A percentile compares a stretch with the other conserved stretches of the same genome.
phyloP scores from a whole-genome alignment of 352 stramenopile genomes.

The Phytophthora europaea region DNA sequence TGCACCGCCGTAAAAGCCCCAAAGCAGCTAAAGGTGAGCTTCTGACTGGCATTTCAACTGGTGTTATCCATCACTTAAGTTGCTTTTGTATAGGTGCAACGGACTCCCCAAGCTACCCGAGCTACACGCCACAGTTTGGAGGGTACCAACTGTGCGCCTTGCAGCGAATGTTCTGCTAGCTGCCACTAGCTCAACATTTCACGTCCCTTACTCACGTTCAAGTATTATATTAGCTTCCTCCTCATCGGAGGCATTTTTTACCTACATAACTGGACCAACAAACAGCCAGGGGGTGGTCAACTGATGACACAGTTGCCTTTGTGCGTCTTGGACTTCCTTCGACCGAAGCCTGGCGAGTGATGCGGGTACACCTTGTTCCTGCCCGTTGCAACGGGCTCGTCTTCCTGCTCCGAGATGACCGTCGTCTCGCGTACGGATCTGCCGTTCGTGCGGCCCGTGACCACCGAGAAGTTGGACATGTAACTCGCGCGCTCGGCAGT shows the following conservation, averaged over 20 bases:
- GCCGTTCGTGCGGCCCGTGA: constrained; percentile 52
- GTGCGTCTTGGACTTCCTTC: constrained; percentile 38
- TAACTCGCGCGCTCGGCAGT: constrained; percentile 66
- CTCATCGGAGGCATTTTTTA: constrained; percentile 20
- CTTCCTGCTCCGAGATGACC: constrained; percentile 76
- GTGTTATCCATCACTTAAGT: not conserved
- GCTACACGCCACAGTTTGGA: constrained; percentile 11
- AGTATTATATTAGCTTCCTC: constrained; percentile 29
- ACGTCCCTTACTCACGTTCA: constrained; percentile 2
- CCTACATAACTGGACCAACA: constrained; percentile 18
- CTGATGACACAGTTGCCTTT: constrained; percentile 54
- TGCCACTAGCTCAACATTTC: not conserved
- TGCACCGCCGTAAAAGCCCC: constrained; percentile 10
- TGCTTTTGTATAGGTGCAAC: constrained; percentile 4
- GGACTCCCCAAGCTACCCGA: constrained; percentile 15
- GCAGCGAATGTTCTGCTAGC: constrained; percentile 61
- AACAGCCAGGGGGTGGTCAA: constrained; percentile 22
- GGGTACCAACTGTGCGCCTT: constrained; percentile 43
- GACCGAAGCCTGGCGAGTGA: constrained; percentile 24
- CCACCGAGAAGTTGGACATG: constrained; percentile 70
- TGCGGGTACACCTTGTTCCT: constrained; percentile 27
- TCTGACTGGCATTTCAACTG: not conserved
- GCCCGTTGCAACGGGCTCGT: constrained; percentile 37
- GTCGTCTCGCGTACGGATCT: constrained; percentile 71
- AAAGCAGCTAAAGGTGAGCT: constrained; percentile 23